These are phyloP conservation scores for Euphorbia celastroides DNA, from an alignment of 441 rosid genomes.

Conservation along the genomic window DNA sequence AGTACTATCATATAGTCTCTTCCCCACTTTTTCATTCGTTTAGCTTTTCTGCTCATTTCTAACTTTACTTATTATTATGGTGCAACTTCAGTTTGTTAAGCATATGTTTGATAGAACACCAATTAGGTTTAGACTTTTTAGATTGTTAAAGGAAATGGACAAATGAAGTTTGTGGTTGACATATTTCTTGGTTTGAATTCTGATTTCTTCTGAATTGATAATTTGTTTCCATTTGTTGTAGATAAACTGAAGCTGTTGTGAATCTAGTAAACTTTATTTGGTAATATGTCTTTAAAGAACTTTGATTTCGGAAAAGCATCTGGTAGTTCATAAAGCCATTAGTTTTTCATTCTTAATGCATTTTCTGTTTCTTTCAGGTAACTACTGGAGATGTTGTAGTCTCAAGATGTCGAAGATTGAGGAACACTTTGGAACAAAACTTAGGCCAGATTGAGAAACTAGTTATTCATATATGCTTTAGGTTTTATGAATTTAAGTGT, in stretches of 20 bases:
- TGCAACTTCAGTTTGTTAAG: too few relatives aligned
- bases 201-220: too few relatives aligned
- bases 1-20: conserved; percentile 65
- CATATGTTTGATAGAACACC: too few relatives aligned
- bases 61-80: too few relatives aligned
- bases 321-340: neutral
- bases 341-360: neutral
- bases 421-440: conserved; percentile 40
- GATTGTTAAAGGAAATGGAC: conserved; percentile 59
- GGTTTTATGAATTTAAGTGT: too few relatives aligned
- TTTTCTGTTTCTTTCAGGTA: conserved; percentile 42
- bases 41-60: too few relatives aligned
- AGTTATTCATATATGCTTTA: too few relatives aligned
- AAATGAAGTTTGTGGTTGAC: conserved; percentile 59
- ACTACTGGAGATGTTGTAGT: conserved; percentile 49
- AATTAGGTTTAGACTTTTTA: too few relatives aligned
- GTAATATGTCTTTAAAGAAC: conserved; percentile 30
- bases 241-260: conserved; percentile 66
- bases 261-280: conserved; percentile 84
- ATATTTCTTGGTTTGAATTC: conserved; percentile 66
- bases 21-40: too few relatives aligned
- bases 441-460: conserved; percentile 47
- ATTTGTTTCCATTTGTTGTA: too few relatives aligned
- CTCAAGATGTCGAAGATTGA: conserved; percentile 43
- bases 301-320: neutral